These are phyloP conservation scores for Yamadazyma oceani DNA, from an alignment of 1,139 yeast genomes.

Conservation along the genomic window DNA sequence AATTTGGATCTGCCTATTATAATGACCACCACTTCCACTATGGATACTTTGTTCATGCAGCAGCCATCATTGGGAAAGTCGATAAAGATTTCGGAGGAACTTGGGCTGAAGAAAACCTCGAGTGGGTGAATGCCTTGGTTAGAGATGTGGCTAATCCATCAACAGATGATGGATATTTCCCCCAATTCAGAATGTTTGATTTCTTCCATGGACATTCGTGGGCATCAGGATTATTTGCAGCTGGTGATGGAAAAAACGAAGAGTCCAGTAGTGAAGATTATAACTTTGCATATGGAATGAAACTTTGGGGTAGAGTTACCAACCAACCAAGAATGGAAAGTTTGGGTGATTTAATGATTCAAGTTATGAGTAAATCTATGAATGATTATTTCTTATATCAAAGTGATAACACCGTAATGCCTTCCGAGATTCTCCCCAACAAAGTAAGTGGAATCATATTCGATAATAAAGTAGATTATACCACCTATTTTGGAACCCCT, in stretches of 20 bases:
- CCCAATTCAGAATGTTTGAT: slow-evolving; percentile 72
- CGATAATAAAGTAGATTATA: slow-evolving; percentile 83
- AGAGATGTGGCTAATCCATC: slow-evolving; percentile 80
- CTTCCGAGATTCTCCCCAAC: slow-evolving; percentile 51
- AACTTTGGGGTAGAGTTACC: slow-evolving; percentile 71
- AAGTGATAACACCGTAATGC: slow-evolving; percentile 46
- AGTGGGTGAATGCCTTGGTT: slow-evolving; percentile 40
- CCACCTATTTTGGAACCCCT: slow-evolving; percentile 70
- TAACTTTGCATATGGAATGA: slow-evolving; percentile 78
- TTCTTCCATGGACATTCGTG: slow-evolving; percentile 83
- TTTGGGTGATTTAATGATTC: slow-evolving; percentile 61
- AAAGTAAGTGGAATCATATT: slow-evolving; percentile 68
- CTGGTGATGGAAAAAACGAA: slow-evolving; percentile 44
- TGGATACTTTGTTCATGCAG: slow-evolving; percentile 69
- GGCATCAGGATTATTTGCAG: slow-evolving; percentile 61
- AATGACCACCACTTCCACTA: slow-evolving; percentile 79
- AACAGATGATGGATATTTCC: slow-evolving; percentile 58
- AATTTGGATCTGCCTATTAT: slow-evolving; percentile 50
- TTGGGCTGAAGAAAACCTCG: slow-evolving; percentile 60
- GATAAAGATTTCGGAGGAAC: slow-evolving; percentile 58
- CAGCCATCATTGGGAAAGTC: slow-evolving; percentile 62
- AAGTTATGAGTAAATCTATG: slow-evolving; percentile 42
- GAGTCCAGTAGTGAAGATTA: slow-evolving; percentile 72
- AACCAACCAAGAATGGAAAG: slow-evolving; percentile 60
- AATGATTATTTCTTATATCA: slow-evolving; percentile 44